Conservation (phyloP, 2,329 filamentous ascomycete genomes). For the Xylariaceae sp. region DNA sequence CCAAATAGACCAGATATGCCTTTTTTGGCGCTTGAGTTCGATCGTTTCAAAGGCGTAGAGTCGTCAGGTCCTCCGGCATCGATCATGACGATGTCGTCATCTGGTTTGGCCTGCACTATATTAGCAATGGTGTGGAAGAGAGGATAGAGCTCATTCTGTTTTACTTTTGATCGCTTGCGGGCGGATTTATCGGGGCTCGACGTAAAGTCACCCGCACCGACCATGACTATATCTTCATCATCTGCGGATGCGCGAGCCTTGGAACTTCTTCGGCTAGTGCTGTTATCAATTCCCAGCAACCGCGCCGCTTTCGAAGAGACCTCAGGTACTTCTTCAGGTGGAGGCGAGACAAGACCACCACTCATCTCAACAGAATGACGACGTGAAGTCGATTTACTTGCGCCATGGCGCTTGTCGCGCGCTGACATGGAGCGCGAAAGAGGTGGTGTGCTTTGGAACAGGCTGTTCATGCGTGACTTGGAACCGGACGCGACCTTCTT, state of each 20-base stretch:
- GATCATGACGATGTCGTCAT: constrained; percentile 57
- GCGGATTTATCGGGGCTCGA: constrained; percentile 44
- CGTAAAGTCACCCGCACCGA: constrained; percentile 37
- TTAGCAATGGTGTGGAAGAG: constrained; percentile 13
- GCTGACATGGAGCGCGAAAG: constrained; percentile 66
- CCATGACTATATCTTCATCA: constrained; percentile 51
- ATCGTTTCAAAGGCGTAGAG: constrained; percentile 53
- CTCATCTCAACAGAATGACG: constrained; percentile 65
- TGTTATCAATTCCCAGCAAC: constrained; percentile 58
- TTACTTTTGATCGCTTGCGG: constrained; percentile 44
- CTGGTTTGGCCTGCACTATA: constrained; percentile 17
- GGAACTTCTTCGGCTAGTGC: constrained; percentile 42
- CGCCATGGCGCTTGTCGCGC: constrained; percentile 58
- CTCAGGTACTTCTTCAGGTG: constrained; percentile 62
- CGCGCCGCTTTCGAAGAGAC: constrained; percentile 75
- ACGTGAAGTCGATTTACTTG: constrained; percentile 57
- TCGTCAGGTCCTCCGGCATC: constrained; percentile 46
- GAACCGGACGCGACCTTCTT: constrained; percentile 46
- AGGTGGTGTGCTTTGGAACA: constrained; percentile 65
- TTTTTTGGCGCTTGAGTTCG: constrained; percentile 60
- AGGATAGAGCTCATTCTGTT: constrained; percentile 33
- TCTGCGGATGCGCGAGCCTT: constrained; percentile 40
- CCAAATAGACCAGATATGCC: constrained; percentile 60
- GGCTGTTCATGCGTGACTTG: constrained; percentile 56
- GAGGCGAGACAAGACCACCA: constrained; percentile 65